phyloP scores from a whole-genome alignment of 208 protist genomes.

The Acanthamoeba triangularis region DNA sequence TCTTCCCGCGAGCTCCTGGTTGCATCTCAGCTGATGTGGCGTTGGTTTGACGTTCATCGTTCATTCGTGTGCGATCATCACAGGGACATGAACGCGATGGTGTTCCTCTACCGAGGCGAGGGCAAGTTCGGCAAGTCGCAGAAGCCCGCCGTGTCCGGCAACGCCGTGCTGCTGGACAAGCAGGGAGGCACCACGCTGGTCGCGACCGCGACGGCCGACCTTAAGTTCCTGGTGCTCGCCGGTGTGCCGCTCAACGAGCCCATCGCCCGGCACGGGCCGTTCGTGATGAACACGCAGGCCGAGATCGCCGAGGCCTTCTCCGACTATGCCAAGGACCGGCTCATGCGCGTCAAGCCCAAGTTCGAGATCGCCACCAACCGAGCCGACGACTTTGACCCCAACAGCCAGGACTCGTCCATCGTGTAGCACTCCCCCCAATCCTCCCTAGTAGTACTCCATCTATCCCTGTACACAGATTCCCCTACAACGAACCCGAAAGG shows the following conservation, averaged over 20 bases:
- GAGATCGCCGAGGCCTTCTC: slow-evolving; percentile 94
- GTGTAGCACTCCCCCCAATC: neutral
- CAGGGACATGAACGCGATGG: slow-evolving; percentile 78
- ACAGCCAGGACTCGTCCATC: slow-evolving; percentile 40
- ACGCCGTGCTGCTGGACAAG: slow-evolving; percentile 52
- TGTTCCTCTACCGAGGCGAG: slow-evolving; percentile 84
- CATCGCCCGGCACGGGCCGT: slow-evolving; percentile 94
- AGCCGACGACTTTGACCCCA: slow-evolving; percentile 39
- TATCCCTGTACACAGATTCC: too few species aligned
- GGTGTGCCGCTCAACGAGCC: slow-evolving; percentile 93
- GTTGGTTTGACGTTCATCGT: neutral
- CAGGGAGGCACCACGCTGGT: slow-evolving; percentile 57
- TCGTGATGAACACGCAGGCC: slow-evolving; percentile 96
- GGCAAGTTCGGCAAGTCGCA: slow-evolving; percentile 80
- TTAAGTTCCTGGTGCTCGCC: slow-evolving; percentile 85
- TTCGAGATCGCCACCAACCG: slow-evolving; percentile 61
- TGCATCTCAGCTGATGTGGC: neutral
- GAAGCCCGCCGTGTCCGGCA: neutral
- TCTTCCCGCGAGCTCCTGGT: neutral
- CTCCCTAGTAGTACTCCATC: neutral
- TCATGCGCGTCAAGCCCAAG: slow-evolving; percentile 39
- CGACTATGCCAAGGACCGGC: slow-evolving; percentile 89
- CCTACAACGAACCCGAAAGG: too few species aligned
- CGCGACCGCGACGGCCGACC: slow-evolving; percentile 37
- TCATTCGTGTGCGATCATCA: neutral